Conservation (phyloP, 805 yeast genomes). For the Sporopachydermia lactativora region DNA sequence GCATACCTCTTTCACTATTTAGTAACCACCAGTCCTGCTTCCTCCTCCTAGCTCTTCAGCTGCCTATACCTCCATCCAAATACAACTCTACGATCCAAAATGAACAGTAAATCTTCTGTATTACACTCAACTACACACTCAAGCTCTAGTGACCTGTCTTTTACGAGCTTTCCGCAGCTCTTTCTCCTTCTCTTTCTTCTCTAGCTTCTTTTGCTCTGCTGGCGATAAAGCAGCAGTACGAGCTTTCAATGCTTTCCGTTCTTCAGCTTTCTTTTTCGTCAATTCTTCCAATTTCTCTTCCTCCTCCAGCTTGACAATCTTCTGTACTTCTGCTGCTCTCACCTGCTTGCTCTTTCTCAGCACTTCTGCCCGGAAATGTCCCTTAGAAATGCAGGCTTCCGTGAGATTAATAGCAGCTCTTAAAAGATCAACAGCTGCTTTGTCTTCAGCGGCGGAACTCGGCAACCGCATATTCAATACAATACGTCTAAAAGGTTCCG, state of each 20-base stretch:
- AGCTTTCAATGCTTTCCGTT: slow-evolving; percentile 50
- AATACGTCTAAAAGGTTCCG: slow-evolving; percentile 36
- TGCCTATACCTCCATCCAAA: too few species aligned
- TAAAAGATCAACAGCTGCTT: slow-evolving; percentile 34
- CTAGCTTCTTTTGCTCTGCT: slow-evolving; percentile 67
- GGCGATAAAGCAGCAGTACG: slow-evolving; percentile 42
- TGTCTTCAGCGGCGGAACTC: slow-evolving; percentile 32
- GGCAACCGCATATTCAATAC: slow-evolving; percentile 42
- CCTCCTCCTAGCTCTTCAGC: too few species aligned
- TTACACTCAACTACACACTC: too few species aligned
- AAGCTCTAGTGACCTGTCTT: slow-evolving; percentile 36
- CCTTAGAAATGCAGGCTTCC: slow-evolving; percentile 39
- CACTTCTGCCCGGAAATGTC: slow-evolving; percentile 58
- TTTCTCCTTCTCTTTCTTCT: slow-evolving; percentile 67
- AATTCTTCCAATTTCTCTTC: slow-evolving; percentile 51
- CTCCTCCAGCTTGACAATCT: slow-evolving; percentile 57
- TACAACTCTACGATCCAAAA: too few species aligned
- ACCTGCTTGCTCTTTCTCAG: slow-evolving; percentile 61
- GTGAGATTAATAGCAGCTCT: slow-evolving; percentile 43
- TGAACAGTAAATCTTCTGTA: too few species aligned
- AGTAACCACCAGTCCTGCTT: too few species aligned
- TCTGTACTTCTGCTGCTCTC: slow-evolving; percentile 60
- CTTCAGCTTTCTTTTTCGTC: slow-evolving; percentile 58
- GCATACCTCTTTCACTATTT: too few species aligned
- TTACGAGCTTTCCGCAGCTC: slow-evolving; percentile 61